Conservation (phyloP, 306 rosid species). For the Quercus dentata region DNA sequence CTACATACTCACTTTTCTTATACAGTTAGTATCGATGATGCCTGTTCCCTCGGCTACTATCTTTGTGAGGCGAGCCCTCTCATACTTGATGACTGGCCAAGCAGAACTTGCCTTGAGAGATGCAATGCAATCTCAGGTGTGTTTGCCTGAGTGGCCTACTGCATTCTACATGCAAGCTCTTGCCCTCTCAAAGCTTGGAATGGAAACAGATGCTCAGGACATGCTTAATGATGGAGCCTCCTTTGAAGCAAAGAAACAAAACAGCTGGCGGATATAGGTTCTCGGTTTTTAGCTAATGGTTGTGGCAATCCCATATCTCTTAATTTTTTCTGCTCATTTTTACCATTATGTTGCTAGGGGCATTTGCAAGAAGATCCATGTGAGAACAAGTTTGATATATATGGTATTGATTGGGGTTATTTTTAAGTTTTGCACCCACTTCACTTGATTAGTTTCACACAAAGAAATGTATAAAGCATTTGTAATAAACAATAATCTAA, state of each 20-base stretch:
- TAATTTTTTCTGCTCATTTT: not conserved
- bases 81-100: conserved; percentile 81
- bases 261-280: conserved; percentile 69
- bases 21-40: conserved; percentile 82
- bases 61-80: conserved; percentile 79
- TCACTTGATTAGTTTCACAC: not conserved
- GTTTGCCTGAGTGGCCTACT: conserved; percentile 96
- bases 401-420: not conserved
- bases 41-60: conserved; percentile 79
- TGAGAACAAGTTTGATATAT: not conserved
- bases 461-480: not conserved
- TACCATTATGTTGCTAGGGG: not conserved
- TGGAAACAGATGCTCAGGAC: conserved; percentile 96
- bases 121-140: conserved; percentile 95
- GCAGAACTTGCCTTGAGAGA: conserved; percentile 86
- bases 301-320: not conserved
- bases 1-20: not conserved
- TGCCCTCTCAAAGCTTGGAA: conserved; percentile 91
- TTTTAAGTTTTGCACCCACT: not conserved
- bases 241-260: conserved; percentile 74
- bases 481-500: not conserved
- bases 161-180: conserved; percentile 94
- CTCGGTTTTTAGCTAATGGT: no score
- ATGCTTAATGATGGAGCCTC: conserved; percentile 90
- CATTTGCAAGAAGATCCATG: not conserved